Base-by-base conservation (phyloP, 345 rosid species). In the Murraya koenigii region DNA sequence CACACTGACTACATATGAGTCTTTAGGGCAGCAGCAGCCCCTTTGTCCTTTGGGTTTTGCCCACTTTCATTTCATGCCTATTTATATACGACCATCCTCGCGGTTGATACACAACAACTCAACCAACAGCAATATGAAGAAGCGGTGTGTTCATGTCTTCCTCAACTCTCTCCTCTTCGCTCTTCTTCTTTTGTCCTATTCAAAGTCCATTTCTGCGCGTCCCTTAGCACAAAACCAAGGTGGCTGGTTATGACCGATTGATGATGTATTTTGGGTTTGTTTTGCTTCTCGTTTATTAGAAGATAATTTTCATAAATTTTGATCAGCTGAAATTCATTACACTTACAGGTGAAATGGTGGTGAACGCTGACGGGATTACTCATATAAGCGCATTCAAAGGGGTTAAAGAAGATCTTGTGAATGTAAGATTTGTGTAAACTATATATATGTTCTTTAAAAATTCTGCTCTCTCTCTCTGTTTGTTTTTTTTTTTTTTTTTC, bases 201-300 rank as follows among this genome's bases (percentile, higher is more conserved):
- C 17, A 44, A 44, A 44, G 49, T 44, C 78, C 14, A 15, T 81
- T 17, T 82, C 77, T 78, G 81, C 84, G 56, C 87, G 84, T 77
- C 75, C 71, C 26, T 77, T 84, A 2, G 7, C 70, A 9, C 77
- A 56, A 3, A 63, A 32, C 11, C 87, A 72, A 79, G 85, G 89
- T 83, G 71, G 3, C 23, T 36, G 5, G 7, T 17, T 75, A 13
- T 4, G 13, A 20, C 0, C 17, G 32, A 14, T 8, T 68, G 4
- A 7, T 7, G 56, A 5, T 25, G 7, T 55, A 28, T 60, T 39
- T 17, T 56, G 33, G 55, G 13, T 63, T 72, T 33, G 22, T 56
- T 10, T 26, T 60, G 25, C 7, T 20, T 11, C 6, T n/a, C 10
- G 14, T 2, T 19, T 62, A 13, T 25, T 26, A 25, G 32, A 44